Percentiles rank a stretch among this genome's conserved stretches.
Conservation (phyloP, 352 stramenopile genomes). For the Phytophthora pini region DNA sequence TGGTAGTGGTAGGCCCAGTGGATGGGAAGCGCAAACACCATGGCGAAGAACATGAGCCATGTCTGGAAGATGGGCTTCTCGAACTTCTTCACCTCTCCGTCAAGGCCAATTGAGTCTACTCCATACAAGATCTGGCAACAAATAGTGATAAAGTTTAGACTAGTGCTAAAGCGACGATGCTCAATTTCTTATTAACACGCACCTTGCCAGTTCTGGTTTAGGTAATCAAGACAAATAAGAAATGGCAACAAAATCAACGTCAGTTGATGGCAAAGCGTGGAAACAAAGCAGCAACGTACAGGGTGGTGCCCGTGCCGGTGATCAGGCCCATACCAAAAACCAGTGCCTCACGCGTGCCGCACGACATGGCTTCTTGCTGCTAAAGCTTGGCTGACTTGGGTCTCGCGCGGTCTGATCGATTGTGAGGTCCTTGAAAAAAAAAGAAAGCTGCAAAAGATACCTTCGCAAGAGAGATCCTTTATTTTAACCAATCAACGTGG, state of each 20-base stretch:
- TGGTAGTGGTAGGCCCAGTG: conserved; percentile 90
- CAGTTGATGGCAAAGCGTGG: conserved; percentile 5
- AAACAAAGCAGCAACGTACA: conserved; percentile 55
- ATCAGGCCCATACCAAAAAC: conserved; percentile 84
- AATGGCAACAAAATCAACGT: conserved; percentile 5
- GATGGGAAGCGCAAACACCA: conserved; percentile 94
- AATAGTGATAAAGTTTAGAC: conserved; percentile 7
- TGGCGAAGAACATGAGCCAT: conserved; percentile 97
- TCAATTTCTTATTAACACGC: neutral
- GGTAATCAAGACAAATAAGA: neutral
- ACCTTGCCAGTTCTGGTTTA: conserved; percentile 73
- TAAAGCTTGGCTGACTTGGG: conserved; percentile 8
- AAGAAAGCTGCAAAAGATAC: conserved; percentile 27
- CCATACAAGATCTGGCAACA: conserved; percentile 92
- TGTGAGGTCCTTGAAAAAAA: conserved; percentile 15
- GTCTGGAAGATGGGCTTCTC: conserved; percentile 96
- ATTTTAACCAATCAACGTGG: conserved; percentile 17
- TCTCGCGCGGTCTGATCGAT: conserved; percentile 13
- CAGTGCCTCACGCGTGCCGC: conserved; percentile 74
- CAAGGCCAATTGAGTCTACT: conserved; percentile 88
- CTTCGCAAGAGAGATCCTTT: conserved; percentile 13
- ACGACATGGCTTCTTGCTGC: conserved; percentile 63
- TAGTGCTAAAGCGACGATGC: conserved; percentile 1
- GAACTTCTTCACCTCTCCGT: conserved; percentile 92
- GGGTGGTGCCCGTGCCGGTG: conserved; percentile 84